Evolutionary conservation across 345 rosid species (phyloP).

Genomic region (Salix viminalis): DNA sequence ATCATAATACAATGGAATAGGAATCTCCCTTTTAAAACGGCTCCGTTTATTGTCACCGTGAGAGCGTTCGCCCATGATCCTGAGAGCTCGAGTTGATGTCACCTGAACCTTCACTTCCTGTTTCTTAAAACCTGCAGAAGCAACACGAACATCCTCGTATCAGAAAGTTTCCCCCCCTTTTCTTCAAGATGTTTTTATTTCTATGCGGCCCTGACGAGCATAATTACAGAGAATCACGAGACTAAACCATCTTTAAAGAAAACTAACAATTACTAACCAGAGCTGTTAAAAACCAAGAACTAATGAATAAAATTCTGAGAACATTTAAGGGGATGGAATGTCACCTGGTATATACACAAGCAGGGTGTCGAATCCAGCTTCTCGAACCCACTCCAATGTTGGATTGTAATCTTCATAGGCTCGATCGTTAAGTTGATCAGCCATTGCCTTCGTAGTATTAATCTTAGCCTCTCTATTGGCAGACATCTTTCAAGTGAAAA

Average conservation of each 20-base stretch:
- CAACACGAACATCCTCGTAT: no score
- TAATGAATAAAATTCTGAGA: no score
- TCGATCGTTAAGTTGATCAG: conserved; percentile 1
- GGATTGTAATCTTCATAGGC: conserved; percentile 35
- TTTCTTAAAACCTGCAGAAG: conserved; percentile 32
- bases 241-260: no score
- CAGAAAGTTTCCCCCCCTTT: no score
- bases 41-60: conserved; percentile 21
- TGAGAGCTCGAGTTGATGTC: conserved; percentile 20
- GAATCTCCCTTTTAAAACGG: conserved; percentile 32
- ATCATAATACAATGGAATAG: conserved; percentile 29
- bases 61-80: conserved; percentile 40
- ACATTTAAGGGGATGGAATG: neutral
- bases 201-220: no score
- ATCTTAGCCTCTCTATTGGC: neutral
- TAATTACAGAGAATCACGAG: no score
- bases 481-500: neutral
- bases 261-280: no score
- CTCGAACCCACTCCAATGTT: conserved; percentile 25
- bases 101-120: conserved; percentile 47
- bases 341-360: conserved; percentile 34
- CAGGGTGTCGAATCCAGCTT: conserved; percentile 26
- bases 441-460: no score
- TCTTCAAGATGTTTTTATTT: no score
- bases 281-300: no score